phyloP scores from a whole-genome alignment of 2,329 filamentous ascomycete species.

The Epichloe aotearoae region DNA sequence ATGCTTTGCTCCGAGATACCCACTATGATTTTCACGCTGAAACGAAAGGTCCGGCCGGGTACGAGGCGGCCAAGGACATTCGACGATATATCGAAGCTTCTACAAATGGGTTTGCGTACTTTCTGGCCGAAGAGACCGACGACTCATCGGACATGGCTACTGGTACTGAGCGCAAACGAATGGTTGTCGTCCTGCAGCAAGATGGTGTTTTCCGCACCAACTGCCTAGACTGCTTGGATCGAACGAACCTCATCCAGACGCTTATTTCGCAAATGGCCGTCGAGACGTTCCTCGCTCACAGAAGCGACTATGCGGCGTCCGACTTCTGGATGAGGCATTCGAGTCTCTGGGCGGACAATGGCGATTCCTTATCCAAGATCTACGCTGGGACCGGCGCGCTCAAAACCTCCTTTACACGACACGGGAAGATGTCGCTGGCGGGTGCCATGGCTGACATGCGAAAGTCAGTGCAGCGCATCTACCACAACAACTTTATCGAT shows the following conservation, averaged over 20 bases:
- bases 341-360: conserved; percentile 93
- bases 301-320: conserved; percentile 51
- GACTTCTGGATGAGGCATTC: conserved; percentile 92
- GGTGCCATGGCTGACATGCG: conserved; percentile 89
- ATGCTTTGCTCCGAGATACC: conserved; percentile 64
- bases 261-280: conserved; percentile 90
- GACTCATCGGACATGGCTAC: conserved; percentile 32
- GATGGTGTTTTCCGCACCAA: conserved; percentile 95
- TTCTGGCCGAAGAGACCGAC: conserved; percentile 60
- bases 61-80: conserved; percentile 82
- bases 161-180: conserved; percentile 26
- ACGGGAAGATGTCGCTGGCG: conserved; percentile 90
- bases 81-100: conserved; percentile 64
- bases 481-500: conserved; percentile 96
- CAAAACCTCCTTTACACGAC: conserved; percentile 87
- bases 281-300: conserved; percentile 67
- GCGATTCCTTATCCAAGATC: conserved; percentile 84
- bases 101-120: conserved; percentile 84
- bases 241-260: conserved; percentile 91
- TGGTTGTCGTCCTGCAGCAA: conserved; percentile 70
- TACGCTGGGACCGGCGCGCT: conserved; percentile 93
- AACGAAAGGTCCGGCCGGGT: conserved; percentile 72
- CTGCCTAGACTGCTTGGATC: conserved; percentile 88
- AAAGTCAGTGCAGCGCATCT: conserved; percentile 86
- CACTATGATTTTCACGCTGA: conserved; percentile 97